Base-by-base conservation (phyloP, 2,329 filamentous ascomycete genomes). In the Sordariomycetes sp. region DNA sequence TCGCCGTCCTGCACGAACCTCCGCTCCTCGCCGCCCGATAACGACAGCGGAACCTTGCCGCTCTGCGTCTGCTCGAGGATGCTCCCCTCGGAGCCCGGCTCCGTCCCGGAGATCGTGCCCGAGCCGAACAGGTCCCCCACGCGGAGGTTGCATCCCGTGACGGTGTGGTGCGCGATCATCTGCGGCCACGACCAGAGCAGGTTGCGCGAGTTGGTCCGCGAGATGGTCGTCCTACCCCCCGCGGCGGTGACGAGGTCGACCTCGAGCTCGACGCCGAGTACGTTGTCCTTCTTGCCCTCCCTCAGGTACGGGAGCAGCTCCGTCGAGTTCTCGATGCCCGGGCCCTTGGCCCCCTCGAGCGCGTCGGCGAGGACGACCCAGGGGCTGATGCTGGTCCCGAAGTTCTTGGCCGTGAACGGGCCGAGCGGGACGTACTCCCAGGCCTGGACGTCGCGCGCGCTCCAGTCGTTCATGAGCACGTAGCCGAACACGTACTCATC, bases 171-270 rank as follows among this genome's bases (percentile, higher is more conserved):
- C 1, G 88, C 80, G 46, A 92, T 72, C 86, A 90, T 90, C 69
- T 91, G 88, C 2, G 86, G 79, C 70, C 89, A 91, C 0, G 86
- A 89, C 76, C 82, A 92, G 1, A 90, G 75, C 4, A 91, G 74
- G 55, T 71, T 66, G 58, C 62, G 61, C 53, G 60, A 58, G 25
- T 54, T 62, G 32, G 63, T 48, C 5, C 55, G 46, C 10, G 48
- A 40, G 28, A 57, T 52, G 22, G 55, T 57, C 14, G 55, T 52
- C 32, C 16, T 40, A 24, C 53, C 12, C 34, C 55, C 55, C 12
- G 35, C 22, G 46, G 43, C 28, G 22, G 55, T 53, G 25, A 34
- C 35, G 14, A 58, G 52, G 10, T 58, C 37, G 16, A 54, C 43
- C 46, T 51, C 53, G 18, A 53, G 53, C 6, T 57, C 37, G 51